Evolutionary conservation across 257 asterid species (phyloP), one percentile per base, ranked within the genome.

Genomic region (Phtheirospermum japonicum): DNA sequence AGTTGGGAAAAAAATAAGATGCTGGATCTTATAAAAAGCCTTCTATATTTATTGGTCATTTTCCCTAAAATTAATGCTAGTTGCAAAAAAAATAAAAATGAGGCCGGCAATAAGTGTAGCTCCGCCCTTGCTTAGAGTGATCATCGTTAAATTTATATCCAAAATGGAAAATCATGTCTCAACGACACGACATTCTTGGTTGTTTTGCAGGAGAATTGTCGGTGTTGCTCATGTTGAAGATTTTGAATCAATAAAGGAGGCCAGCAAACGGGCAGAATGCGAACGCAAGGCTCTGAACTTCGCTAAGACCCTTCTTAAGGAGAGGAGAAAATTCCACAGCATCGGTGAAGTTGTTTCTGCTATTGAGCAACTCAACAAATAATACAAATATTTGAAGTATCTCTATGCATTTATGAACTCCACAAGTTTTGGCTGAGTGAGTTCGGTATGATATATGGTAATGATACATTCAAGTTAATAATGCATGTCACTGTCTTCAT

Each of bases 171-270:
- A 50, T 23, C 6, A 16, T 37, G 49, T 50, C 54, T 23, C 14
- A 56, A 57, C 62, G 26, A 69, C 37, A 19, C 14, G 53, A 23
- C 12, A 1, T 26, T 50, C 59, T 36, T 65, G 62, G 45, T 73
- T 66, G 59, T 19, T 72, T 56, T 57, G 59, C 78, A 92, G 99
- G 97, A 79, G 99, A 76, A 83, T 89, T 56, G 97, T 92, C 46
- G 99, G 99, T 60, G 96, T 89, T 34, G 96, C 94, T 68, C 99
- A 92, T 69, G 85, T 89, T n/a, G 95, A 89, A 72, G 99, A 92
- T 79, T 78, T 92, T 5, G 99, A 92, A 75, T 82, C 97, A 19
- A 92, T 92, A 49, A 45, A 70, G 19, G 94, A 86, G 64, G 69
- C 77, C 4, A 75, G 70, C 71, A 82, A 63, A 67, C 84, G 95